Base-by-base conservation (phyloP, 371 early-diverging fungal species). In the Lichtheimia corymbifera region DNA sequence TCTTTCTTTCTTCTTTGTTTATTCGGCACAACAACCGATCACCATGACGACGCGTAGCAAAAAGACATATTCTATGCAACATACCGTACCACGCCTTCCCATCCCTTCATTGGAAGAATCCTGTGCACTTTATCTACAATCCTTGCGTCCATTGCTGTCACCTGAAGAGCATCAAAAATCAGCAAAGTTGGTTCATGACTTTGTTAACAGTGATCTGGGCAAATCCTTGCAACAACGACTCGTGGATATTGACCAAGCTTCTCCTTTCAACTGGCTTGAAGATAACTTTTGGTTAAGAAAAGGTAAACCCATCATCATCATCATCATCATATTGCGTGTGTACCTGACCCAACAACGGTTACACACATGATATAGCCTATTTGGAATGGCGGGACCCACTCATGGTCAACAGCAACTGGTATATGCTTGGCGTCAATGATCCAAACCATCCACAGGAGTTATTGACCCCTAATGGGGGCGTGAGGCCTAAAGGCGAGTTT, bases 341-440 rank as follows among this genome's bases (percentile, higher is more conserved):
- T 20, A 0, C 17, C 12, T 44, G 18, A 35, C 35, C 9, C 35
- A 35, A 35, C 35, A 35, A 35, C 1, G 28, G 35, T 56, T 63
- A 30, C 18, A 30, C 15, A 76, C 85, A 58, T 22, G 22, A 22
- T 22, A 83, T 83, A 65, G 96, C 95, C 3, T 97, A 97, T 75
- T 84, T 92, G 58, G 88, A 89, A 60, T 95, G 93, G 93, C 85
- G 96, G 22, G 95, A 91, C 24, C 92, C 95, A 12, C 57, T 91
- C 42, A 72, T 92, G 72, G 88, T 95, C 58, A 95, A 96, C 77
- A 88, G 90, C 58, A 97, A 96, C 79, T 96, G 94, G 91, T 95
- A 91, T 78, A 78, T 90, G 35, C 58, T 86, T 40, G 78, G 85
- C 60, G 69, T 64, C 15, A 89, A 92, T 61, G 93, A 94, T 65